Base-by-base conservation (phyloP, 805 yeast species). In the Sugiyamaella floridensis region DNA sequence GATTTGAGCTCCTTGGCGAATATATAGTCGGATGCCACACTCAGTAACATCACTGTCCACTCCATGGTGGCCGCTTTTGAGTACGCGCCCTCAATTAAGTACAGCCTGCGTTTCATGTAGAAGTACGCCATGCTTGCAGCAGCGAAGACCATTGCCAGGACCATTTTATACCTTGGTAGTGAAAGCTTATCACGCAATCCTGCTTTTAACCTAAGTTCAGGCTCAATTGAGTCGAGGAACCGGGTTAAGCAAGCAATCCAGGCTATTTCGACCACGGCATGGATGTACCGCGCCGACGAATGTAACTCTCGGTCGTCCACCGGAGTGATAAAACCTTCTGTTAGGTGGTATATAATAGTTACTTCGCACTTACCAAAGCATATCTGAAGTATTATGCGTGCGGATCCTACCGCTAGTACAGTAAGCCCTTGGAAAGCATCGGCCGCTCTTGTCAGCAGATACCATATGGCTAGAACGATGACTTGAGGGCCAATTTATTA, bases 61-160 rank as follows among this genome's bases (percentile, higher is more conserved):
- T 87, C 96, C 59, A 85, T 81, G 61, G 84, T 82, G 0, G 95
- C 92, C 63, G 86, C 87, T 45, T 81, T 75, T 0, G 95, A 85
- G 62, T 86, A 87, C 0, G 95, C 90, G 12, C 95, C 95, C 0
- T 90, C 75, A 44, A 78, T 71, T 48, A 75, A 78, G 57, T 85
- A 83, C 20, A 88, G 86, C 62, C 85, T 85, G 66, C 87, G 95
- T 63, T 86, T 89, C 43, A 86, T 80, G 62, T 81, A 87, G 74
- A 84, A 80, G 64, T 86, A 86, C 16, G 86, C 71, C 68, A 87
- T 74, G 1, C 95, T 93, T 2, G 83, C 70, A 40, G 86, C 65
- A 12, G 78, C 73, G n/a, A 68, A 72, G 61, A 86, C 85, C 60
- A 87, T 86, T 0, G 80, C 53, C 3, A 67, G 52, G 6, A 81